A percentile compares a stretch with the other conserved stretches of the same genome.
Evolutionary conservation across 2,329 filamentous ascomycete genomes (phyloP).

Genomic region (Microsporum ferrugineum): DNA sequence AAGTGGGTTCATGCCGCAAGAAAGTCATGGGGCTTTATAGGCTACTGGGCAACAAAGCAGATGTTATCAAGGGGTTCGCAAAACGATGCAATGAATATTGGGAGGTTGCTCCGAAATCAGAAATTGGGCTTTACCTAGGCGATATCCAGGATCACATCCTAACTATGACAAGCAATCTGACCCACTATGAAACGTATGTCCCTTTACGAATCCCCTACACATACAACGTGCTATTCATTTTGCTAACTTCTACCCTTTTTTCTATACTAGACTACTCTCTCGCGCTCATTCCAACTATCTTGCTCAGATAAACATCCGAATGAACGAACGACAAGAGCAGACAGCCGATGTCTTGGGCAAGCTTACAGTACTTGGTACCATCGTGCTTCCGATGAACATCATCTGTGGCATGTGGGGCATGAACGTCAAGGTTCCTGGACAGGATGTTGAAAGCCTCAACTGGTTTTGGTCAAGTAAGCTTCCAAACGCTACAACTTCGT

Average conservation of each 20-base stretch:
- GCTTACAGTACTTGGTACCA: conserved; percentile 89
- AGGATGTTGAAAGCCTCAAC: conserved; percentile 63
- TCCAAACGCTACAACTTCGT: conserved; percentile 26
- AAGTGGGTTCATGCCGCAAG: conserved; percentile 88
- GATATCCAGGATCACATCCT: conserved; percentile 99
- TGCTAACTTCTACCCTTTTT: neutral
- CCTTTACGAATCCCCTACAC: neutral
- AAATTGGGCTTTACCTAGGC: conserved; percentile 93
- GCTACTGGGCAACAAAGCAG: conserved; percentile 88
- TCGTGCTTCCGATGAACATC: conserved; percentile 97
- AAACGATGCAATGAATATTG: conserved; percentile 97
- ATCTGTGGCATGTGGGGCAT: conserved; percentile 98
- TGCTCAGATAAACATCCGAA: conserved; percentile 97
- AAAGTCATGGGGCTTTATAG: conserved; percentile 94
- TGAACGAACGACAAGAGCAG: conserved; percentile 95
- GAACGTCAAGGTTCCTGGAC: conserved; percentile 94
- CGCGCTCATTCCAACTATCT: conserved; percentile 93
- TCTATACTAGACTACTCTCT: conserved; percentile 58
- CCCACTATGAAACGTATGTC: conserved; percentile 86
- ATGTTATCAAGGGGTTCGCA: conserved; percentile 97
- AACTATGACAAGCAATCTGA: conserved; percentile 93
- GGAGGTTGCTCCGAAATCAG: conserved; percentile 86
- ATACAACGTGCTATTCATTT: conserved; percentile 5
- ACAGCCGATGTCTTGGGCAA: conserved; percentile 92
- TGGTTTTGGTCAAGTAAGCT: conserved; percentile 57